Evolutionary conservation across 257 asterid species (phyloP), one percentile per base, ranked within the genome.

Genomic region (Solanum etuberosum): DNA sequence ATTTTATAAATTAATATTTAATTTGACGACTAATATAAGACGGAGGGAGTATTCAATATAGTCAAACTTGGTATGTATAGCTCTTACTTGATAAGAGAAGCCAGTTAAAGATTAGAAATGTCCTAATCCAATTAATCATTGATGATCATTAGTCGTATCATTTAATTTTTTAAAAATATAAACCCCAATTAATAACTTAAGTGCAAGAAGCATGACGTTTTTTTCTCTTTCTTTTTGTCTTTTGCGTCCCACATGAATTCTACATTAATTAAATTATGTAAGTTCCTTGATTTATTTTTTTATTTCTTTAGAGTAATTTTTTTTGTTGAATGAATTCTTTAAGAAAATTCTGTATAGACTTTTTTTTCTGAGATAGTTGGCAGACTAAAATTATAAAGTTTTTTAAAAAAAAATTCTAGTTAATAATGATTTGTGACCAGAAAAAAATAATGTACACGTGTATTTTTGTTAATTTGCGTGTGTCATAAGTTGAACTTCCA

Each of bases 61-160:
- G 68, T 46, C 85, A 81, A 81, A 48, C 27, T 25, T 4, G 42
- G 20, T 77, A 74, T 5, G 61, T 12, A 74, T 67, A 54, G 18
- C 89, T 77, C 71, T 83, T 86, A 57, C 76, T 65, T 65, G 63
- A 85, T 67, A 38, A 83, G 88, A 88, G 74, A 86, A 68, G 89
- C 83, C 89, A 86, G 51, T 61, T 84, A 34, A 9, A 32, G 74
- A 72, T 73, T 21, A 37, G 5, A 43, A 57, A 81, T 59, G 34
- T 57, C 63, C 21, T 63, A 61, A 48, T 43, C 80, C 6, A n/a
- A 35, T 21, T 57, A 71, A 38, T 71, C 9, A 21, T 73, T 16
- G 34, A 42, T 42, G 5, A 74, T 88, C 85, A 73, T 74, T 43
- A 81, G 43, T 81, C 14, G 42, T 31, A 73, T 35, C 51, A 73